phyloP scores from a whole-genome alignment of 805 yeast species.

The Saturnispora serradocipensis region DNA sequence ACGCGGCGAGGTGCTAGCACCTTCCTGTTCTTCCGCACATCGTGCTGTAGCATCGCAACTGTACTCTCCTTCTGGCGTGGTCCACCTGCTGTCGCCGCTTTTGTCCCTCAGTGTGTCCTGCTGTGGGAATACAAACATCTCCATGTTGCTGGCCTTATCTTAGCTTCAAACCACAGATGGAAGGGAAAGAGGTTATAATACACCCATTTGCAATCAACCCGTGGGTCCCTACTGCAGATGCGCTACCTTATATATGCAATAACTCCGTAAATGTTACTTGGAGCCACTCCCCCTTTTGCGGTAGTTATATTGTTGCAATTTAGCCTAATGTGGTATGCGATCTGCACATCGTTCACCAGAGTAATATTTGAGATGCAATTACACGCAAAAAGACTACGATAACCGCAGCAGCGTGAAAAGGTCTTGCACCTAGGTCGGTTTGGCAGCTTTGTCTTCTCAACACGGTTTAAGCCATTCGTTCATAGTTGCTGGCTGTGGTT shows the following conservation, averaged over 20 bases:
- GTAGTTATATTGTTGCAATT: not conserved
- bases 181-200: not conserved
- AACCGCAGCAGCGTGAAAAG: not conserved
- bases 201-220: not conserved
- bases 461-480: too few relatives aligned
- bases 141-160: not conserved
- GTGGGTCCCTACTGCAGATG: not conserved
- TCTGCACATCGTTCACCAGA: not conserved
- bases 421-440: too few relatives aligned
- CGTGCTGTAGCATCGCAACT: not conserved
- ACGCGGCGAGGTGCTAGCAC: not conserved
- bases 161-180: not conserved
- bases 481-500: not conserved
- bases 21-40: not conserved
- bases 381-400: not conserved
- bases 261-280: not conserved
- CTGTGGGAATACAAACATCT: not conserved
- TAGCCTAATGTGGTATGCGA: not conserved
- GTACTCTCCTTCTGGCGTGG: not conserved
- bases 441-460: too few relatives aligned
- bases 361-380: not conserved
- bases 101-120: not conserved
- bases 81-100: not conserved
- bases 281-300: not conserved
- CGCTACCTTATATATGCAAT: not conserved